These are phyloP conservation scores for Sorghum bicolor DNA, from an alignment of 176 grass and related monocot genomes.

Conservation along the genomic window Sorghum_bicolor_NCBIv3 NC_012870.2:72541501-72542000, in stretches of 20 bases:
- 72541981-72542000: constrained; percentile 74
- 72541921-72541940: constrained; percentile 57
- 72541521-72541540: not conserved
- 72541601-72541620: not conserved
- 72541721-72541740: constrained; percentile 79
- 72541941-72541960: constrained; percentile 56
- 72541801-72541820: constrained; percentile 84
- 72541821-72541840: constrained; percentile 94
- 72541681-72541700: not conserved
- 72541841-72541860: constrained; percentile 90
- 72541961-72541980: constrained; percentile 65
- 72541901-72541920: constrained; percentile 81
- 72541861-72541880: constrained; percentile 69
- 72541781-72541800: constrained; percentile 74
- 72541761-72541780: too few species aligned
- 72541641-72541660: too few species aligned
- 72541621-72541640: not conserved
- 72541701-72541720: constrained; percentile 41
- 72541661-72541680: constrained; percentile 28
- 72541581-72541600: not conserved
- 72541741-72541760: too few species aligned
- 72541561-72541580: not conserved
- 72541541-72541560: not conserved
- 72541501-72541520: not conserved
- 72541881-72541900: constrained; percentile 64